Evolutionary conservation across 805 yeast species (phyloP).

Genomic region (Zygosaccharomyces gambellarensis): DNA sequence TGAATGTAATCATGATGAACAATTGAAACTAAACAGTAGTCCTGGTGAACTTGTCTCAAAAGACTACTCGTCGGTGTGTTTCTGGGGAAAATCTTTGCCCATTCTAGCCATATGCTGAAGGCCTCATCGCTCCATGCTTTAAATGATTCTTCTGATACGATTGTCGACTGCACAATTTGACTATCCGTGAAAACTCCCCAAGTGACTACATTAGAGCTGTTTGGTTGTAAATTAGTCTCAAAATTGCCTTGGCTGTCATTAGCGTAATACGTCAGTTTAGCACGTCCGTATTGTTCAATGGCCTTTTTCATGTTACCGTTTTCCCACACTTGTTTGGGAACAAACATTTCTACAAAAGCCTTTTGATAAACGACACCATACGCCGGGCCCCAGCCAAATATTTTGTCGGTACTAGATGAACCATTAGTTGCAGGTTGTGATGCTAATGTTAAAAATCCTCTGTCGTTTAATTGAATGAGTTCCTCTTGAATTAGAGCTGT

Average conservation of each 20-base stretch:
- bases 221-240: slow-evolving; percentile 52
- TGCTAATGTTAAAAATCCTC: slow-evolving; percentile 79
- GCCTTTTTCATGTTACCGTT: slow-evolving; percentile 43
- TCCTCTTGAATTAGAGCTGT: slow-evolving; percentile 91
- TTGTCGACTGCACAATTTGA: slow-evolving; percentile 86
- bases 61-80: slow-evolving; percentile 51
- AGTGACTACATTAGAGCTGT: slow-evolving; percentile 75
- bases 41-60: slow-evolving; percentile 54
- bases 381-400: slow-evolving; percentile 97
- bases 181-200: slow-evolving; percentile 97
- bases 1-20: slow-evolving; percentile 79
- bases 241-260: slow-evolving; percentile 60
- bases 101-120: slow-evolving; percentile 82
- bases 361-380: slow-evolving; percentile 89
- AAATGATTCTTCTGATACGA: slow-evolving; percentile 87
- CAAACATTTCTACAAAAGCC: slow-evolving; percentile 85
- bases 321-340: slow-evolving; percentile 70
- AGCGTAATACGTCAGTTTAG: slow-evolving; percentile 66
- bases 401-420: slow-evolving; percentile 68
- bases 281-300: slow-evolving; percentile 38
- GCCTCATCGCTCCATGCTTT: slow-evolving; percentile 97
- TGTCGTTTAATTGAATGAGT: slow-evolving; percentile 67
- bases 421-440: slow-evolving; percentile 95
- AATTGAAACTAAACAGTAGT: slow-evolving; percentile 74
- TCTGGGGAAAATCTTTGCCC: slow-evolving; percentile 75